Conservation (phyloP, 345 rosid genomes). For the Streptanthus diversifolius region DNA sequence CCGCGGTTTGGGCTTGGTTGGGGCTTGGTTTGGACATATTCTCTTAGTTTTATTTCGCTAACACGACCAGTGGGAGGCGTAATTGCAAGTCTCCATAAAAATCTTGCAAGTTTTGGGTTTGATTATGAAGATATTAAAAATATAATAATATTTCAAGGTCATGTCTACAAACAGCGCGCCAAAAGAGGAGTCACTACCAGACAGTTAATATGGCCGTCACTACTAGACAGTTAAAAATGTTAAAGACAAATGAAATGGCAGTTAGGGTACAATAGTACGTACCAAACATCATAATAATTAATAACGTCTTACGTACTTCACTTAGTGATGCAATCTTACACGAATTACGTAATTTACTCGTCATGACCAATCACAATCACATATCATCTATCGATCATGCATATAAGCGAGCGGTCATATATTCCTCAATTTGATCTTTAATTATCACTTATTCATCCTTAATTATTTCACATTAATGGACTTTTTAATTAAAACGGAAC, state of each 20-base stretch:
- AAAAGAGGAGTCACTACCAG: constrained; percentile 5
- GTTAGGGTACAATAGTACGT: constrained; percentile 32
- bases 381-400: constrained; percentile 7
- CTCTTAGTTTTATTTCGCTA: neutral
- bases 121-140: neutral
- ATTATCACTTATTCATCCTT: neutral
- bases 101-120: neutral
- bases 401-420: neutral
- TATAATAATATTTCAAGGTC: neutral
- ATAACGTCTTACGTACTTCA: constrained; percentile 27
- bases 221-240: constrained; percentile 14
- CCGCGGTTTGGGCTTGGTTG: too few relatives aligned
- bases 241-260: constrained; percentile 20
- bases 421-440: neutral
- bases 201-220: constrained; percentile 16
- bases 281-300: constrained; percentile 23
- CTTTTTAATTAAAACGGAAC: neutral
- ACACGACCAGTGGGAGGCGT: neutral
- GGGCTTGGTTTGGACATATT: too few relatives aligned
- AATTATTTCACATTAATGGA: neutral
- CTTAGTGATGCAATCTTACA: constrained; percentile 28
- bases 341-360: constrained; percentile 25
- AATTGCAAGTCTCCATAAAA: neutral
- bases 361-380: constrained; percentile 25
- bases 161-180: neutral